Conservation (phyloP, 2,329 filamentous ascomycete genomes). For the Aspergillus fischeri region DNA sequence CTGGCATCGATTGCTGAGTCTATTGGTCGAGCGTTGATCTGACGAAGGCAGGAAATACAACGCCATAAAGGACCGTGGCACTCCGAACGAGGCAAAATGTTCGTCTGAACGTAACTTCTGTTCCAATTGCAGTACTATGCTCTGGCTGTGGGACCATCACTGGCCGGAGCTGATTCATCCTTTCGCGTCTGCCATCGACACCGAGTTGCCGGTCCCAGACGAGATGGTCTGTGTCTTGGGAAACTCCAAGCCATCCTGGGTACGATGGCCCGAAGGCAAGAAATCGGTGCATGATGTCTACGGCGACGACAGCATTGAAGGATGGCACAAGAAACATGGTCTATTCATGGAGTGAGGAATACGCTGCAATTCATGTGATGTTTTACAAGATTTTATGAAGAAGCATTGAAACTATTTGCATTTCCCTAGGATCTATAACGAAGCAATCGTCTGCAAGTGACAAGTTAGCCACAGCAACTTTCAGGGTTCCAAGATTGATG, state of each 20-base stretch:
- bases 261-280: slow-evolving; percentile 46
- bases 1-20: not conserved
- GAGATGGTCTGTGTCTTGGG: slow-evolving; percentile 47
- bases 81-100: slow-evolving; percentile 33
- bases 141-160: slow-evolving; percentile 46
- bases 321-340: slow-evolving; percentile 44
- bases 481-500: slow-evolving; percentile 2
- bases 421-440: not conserved
- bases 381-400: not conserved
- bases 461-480: slow-evolving; percentile 7
- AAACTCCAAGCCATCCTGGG: slow-evolving; percentile 44
- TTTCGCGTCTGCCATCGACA: slow-evolving; percentile 49
- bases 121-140: slow-evolving; percentile 45
- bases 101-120: slow-evolving; percentile 47
- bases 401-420: not conserved
- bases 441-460: not conserved
- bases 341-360: slow-evolving; percentile 29
- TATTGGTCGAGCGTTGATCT: not conserved
- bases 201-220: slow-evolving; percentile 41
- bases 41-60: slow-evolving; percentile 40
- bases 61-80: slow-evolving; percentile 43
- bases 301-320: slow-evolving; percentile 39
- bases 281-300: slow-evolving; percentile 41
- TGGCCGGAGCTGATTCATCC: slow-evolving; percentile 49
- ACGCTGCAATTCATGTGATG: not conserved